These are phyloP conservation scores for Aphanomyces invadans DNA, from an alignment of 352 stramenopile species.

Conservation along the genomic window DNA sequence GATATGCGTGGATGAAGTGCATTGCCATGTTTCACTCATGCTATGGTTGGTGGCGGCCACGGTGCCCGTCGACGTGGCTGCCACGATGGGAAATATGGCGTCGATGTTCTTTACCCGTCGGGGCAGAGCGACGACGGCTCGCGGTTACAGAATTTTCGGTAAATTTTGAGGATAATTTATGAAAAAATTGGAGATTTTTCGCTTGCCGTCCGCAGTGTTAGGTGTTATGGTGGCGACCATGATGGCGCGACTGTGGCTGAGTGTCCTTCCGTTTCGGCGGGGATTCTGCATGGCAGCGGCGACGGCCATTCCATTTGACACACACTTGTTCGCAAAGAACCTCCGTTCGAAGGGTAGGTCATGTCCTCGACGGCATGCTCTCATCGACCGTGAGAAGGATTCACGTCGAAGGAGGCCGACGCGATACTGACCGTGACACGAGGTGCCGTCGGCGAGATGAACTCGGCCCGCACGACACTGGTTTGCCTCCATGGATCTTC, in stretches of 20 bases:
- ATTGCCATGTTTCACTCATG: too few species aligned
- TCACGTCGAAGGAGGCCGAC: conserved; percentile 54
- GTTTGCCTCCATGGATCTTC: not conserved
- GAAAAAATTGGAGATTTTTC: too few species aligned
- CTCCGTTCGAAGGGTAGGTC: conserved; percentile 60
- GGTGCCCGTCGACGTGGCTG: too few species aligned
- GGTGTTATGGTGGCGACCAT: not conserved
- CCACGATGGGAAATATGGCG: too few species aligned
- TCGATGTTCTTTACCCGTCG: too few species aligned
- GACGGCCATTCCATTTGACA: conserved; percentile 27
- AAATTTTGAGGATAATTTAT: too few species aligned
- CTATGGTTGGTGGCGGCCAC: too few species aligned
- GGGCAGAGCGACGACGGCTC: too few species aligned
- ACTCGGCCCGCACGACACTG: conserved; percentile 26
- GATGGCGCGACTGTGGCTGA: not conserved
- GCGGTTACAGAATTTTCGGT: too few species aligned
- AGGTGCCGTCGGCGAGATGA: conserved; percentile 64
- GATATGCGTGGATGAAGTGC: too few species aligned
- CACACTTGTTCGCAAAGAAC: conserved; percentile 69
- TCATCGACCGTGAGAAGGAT: conserved; percentile 35
- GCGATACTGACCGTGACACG: conserved; percentile 79
- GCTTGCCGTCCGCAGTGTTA: too few species aligned
- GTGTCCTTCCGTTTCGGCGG: not conserved
- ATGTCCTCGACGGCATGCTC: not conserved
- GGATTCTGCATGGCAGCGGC: conserved; percentile 21